Percentiles rank a stretch among this genome's conserved stretches.
These are phyloP conservation scores for Fraxinus velutina DNA, from an alignment of 305 asterid genomes.

Conservation along the genomic window DNA sequence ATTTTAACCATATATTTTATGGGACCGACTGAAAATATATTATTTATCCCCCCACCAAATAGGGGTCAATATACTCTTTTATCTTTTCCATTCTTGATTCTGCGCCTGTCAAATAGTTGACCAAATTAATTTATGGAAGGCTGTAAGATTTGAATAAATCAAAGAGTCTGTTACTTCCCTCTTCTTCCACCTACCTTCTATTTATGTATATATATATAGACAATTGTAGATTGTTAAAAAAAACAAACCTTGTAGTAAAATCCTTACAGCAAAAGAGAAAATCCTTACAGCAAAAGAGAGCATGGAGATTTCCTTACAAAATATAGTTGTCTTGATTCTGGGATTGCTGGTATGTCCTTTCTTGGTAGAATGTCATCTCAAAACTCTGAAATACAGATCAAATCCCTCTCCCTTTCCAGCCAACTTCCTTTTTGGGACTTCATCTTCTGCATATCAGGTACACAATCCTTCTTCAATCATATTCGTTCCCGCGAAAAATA, in stretches of 20 bases:
- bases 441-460: slow-evolving; percentile 38
- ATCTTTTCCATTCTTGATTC: background rate
- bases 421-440: slow-evolving; percentile 31
- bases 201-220: background rate
- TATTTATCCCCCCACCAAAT: no score
- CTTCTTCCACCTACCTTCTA: background rate
- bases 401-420: slow-evolving; percentile 19
- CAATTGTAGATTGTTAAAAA: background rate
- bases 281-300: background rate
- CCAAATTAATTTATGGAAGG: background rate
- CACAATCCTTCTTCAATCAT: background rate
- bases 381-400: slow-evolving; percentile 4
- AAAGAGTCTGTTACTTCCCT: background rate
- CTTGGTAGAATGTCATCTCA: background rate
- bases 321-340: background rate
- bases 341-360: background rate
- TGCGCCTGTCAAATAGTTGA: background rate
- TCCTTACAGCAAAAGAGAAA: background rate
- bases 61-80: no score
- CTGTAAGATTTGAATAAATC: background rate
- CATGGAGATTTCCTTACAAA: background rate
- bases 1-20: no score
- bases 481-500: no score
- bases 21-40: no score
- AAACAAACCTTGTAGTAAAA: background rate